Evolutionary conservation across 2,329 filamentous ascomycete genomes (phyloP), one percentile per base, ranked within the genome.

Genomic region (Pyrenochaeta sp.): DNA sequence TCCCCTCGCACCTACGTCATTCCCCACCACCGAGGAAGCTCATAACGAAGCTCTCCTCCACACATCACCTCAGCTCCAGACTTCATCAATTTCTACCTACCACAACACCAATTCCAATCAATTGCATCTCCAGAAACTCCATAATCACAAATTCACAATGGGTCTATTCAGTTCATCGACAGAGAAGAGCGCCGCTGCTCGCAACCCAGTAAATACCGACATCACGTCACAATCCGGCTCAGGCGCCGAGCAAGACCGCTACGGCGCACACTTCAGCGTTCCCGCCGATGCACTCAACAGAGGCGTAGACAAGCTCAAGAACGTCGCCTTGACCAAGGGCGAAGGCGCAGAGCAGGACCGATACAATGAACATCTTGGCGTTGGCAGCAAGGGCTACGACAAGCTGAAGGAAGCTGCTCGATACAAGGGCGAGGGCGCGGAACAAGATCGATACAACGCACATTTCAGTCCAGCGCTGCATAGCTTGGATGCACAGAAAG

Each of bases 171-270:
- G 63, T 59, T 63, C 59, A 40, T 62, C 58, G 47, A 62, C 61
- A 25, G 68, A 71, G 46, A 71, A 69, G 65, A 65, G 62, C 49
- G 32, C 48, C 6, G 15, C 46, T 10, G 58, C 60, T 30, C 58
- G 61, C 6, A 54, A 71, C 55, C 68, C 68, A 22, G 52, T 63
- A 55, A 71, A 71, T 55, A 55, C 59, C 34, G 68, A 71, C 57
- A 54, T 71, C 53, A 66, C 66, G 48, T 64, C 62, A 44, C 64
- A 66, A 34, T 58, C 61, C 27, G 71, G 71, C 54, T 73, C 72
- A 8, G 73, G 65, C 15, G 71, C 73, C 12, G 73, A 76, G 59
- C 72, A 75, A 55, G 73, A 74, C 52, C 72, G 71, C 10, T 73
- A 72, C 42, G 69, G 59, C 40, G 50, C 61, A n/a, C 71, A 74